Base-by-base conservation (phyloP, 179 eudicot species). In the Dionaea muscipula region DNA sequence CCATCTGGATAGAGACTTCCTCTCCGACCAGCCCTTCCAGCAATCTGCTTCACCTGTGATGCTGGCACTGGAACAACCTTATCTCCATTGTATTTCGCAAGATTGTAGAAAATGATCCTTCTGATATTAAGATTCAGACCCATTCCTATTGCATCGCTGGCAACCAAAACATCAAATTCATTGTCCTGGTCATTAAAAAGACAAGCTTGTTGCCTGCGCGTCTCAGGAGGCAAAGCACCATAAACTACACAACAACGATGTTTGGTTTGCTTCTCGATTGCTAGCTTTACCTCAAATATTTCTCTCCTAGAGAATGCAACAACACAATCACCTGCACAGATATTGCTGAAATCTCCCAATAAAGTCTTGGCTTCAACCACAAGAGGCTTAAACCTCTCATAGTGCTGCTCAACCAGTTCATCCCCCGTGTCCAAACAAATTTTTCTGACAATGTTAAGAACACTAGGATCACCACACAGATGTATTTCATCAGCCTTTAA, bases 91-190 rank as follows among this genome's bases (percentile, higher is more conserved):
- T 86, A 86, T 67, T 86, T 86, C 1, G 88, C 77, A 53, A 86
- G 88, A 47, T 41, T 72, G 60, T 77, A 65, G 43, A 86, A 86
- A 13, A 86, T 69, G 35, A 84, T 71, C 70, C 95, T 79, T 62
- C 84, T 71, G 33, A 86, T 86, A 59, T 84, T 84, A 36, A 86
- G 80, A 68, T 86, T 86, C 69, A 86, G 79, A 24, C 95, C 95
- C 95, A 86, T 86, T 60, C 95, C 95, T 44, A 86, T 91, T 49
- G 95, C 95, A 81, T 86, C 95, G 75, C 95, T 86, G 8, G 95
- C 95, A 56, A 86, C 93, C 78, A 86, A 78, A 25, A 86, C 77
- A 61, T 86, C 93, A 62, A 36, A 84, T 51, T 81, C 84, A 56
- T 79, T 84, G 51, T 78, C 81, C 53, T 70, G 80, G 56, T 79